Evolutionary conservation across 2,329 filamentous ascomycete species (phyloP).

Genomic region (Fusarium buharicum): DNA sequence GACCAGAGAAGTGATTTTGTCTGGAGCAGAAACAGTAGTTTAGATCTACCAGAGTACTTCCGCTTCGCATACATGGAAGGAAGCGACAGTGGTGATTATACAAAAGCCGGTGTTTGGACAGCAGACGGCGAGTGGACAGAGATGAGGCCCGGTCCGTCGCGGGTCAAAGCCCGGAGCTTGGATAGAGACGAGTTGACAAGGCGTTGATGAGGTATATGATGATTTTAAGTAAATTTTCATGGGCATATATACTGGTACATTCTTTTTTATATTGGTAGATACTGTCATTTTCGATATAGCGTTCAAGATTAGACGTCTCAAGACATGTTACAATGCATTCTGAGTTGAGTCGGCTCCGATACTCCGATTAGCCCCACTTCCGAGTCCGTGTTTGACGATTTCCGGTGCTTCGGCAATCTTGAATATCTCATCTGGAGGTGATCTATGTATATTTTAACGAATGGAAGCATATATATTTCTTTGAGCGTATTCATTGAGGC

Average conservation of each 20-base stretch:
- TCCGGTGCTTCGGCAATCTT: neutral
- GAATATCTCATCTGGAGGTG: neutral
- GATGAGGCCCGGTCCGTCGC: conserved; percentile 72
- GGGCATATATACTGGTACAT: conserved; percentile 1
- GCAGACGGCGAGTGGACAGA: conserved; percentile 70
- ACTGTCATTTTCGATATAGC: conserved; percentile 16
- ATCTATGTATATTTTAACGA: no score
- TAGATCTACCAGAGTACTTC: conserved; percentile 74
- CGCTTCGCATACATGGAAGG: conserved; percentile 79
- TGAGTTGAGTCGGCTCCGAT: neutral
- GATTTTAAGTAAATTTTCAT: conserved; percentile 4
- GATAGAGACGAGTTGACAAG: conserved; percentile 27
- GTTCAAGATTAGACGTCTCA: neutral
- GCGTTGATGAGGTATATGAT: conserved; percentile 19
- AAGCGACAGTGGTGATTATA: conserved; percentile 74
- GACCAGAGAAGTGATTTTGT: conserved; percentile 60
- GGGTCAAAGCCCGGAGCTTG: conserved; percentile 49
- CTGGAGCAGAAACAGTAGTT: conserved; percentile 64
- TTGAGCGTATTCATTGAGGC: no score
- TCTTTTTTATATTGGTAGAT: conserved; percentile 2
- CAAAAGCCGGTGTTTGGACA: conserved; percentile 78
- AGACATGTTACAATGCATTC: neutral
- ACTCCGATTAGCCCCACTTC: neutral
- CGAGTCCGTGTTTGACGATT: neutral
- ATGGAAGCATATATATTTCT: no score